Evolutionary conservation across 192 early-diverging fungal genomes (phyloP).

Genomic region (Gigaspora rosea): DNA sequence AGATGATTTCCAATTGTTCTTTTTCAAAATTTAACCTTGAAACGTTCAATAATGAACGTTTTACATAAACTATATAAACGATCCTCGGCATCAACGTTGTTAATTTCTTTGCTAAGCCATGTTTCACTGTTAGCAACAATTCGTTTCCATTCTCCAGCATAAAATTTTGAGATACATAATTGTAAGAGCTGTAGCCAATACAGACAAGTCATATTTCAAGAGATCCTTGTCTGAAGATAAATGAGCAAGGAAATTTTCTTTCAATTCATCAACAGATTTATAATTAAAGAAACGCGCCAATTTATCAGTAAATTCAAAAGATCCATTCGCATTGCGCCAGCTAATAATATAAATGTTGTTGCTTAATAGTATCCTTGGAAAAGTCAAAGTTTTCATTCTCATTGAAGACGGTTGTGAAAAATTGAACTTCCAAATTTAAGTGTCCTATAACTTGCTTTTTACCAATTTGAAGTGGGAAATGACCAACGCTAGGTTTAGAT

Average conservation of each 20-base stretch:
- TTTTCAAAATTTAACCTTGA: neutral
- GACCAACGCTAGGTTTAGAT: neutral
- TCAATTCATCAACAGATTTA: slow-evolving; percentile 2
- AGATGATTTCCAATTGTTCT: neutral
- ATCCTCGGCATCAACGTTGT: slow-evolving; percentile 18
- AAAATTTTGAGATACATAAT: slow-evolving; percentile 9
- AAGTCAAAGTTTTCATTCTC: slow-evolving; percentile 2
- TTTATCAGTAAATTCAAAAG: slow-evolving; percentile 14
- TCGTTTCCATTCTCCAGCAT: slow-evolving; percentile 27
- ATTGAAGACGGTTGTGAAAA: neutral
- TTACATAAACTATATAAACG: slow-evolving; percentile 10
- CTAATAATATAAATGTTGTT: slow-evolving; percentile 12
- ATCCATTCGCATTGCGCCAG: neutral
- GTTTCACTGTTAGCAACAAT: slow-evolving; percentile 7
- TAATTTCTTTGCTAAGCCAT: slow-evolving; percentile 13
- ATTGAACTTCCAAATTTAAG: slow-evolving; percentile 16
- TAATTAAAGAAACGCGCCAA: slow-evolving; percentile 21
- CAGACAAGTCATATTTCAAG: neutral
- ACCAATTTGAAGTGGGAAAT: neutral
- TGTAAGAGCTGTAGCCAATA: slow-evolving; percentile 9
- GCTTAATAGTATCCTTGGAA: neutral
- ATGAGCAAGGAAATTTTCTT: neutral
- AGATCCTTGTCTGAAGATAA: neutral
- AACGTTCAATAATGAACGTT: slow-evolving; percentile 9
- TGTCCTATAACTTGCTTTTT: neutral